phyloP scores from a whole-genome alignment of 805 yeast genomes.

The Saccharomycopsis schoenii region DNA sequence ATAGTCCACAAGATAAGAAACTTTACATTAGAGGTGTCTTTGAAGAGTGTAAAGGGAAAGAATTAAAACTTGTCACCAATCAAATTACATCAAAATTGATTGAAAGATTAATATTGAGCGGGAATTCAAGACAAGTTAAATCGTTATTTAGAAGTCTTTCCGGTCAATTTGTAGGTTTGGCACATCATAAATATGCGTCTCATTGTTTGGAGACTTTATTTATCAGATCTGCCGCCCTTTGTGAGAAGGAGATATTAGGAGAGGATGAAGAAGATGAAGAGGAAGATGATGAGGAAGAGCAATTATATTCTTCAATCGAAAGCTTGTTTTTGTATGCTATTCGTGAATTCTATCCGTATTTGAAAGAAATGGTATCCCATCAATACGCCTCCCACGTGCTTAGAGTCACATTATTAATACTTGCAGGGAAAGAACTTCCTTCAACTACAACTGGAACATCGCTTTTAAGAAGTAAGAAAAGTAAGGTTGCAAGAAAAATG shows the following conservation, averaged over 20 bases:
- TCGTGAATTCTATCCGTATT: slow-evolving; percentile 52
- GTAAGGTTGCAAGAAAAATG: slow-evolving; percentile 87
- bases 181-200: slow-evolving; percentile 85
- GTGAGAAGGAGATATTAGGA: slow-evolving; percentile 60
- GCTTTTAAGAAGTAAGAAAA: slow-evolving; percentile 69
- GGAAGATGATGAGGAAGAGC: slow-evolving; percentile 28
- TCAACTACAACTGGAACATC: slow-evolving; percentile 61
- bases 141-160: slow-evolving; percentile 54
- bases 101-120: slow-evolving; percentile 70
- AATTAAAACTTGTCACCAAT: slow-evolving; percentile 82
- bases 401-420: slow-evolving; percentile 57
- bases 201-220: slow-evolving; percentile 86
- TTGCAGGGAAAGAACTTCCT: slow-evolving; percentile 73
- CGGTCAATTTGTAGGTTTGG: slow-evolving; percentile 66
- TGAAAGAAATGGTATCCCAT: slow-evolving; percentile 53
- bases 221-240: slow-evolving; percentile 60
- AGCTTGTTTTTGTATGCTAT: slow-evolving; percentile 53
- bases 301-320: slow-evolving; percentile 49
- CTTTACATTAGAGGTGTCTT: slow-evolving; percentile 70
- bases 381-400: slow-evolving; percentile 86
- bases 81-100: slow-evolving; percentile 90
- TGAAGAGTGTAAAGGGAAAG: slow-evolving; percentile 83
- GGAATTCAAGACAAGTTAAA: slow-evolving; percentile 56
- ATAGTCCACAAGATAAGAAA: slow-evolving; percentile 55
- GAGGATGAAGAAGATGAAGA: slow-evolving; percentile 29